Evolutionary conservation across 768 basidiomycete species (phyloP).

Genomic region (Lactarius trivialis): DNA sequence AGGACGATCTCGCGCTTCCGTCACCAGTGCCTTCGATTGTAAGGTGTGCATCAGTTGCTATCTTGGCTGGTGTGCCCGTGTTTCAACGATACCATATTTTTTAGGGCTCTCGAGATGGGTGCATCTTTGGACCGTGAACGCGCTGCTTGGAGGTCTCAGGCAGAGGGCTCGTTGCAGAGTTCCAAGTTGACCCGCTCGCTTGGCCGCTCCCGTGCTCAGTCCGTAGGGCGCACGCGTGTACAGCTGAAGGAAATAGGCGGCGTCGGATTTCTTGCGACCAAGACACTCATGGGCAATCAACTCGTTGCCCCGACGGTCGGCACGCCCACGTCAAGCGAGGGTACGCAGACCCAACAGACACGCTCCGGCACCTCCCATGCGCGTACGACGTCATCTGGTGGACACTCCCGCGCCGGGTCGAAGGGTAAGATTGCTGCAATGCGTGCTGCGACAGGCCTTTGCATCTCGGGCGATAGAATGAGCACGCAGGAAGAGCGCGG

Average conservation of each 20-base stretch:
- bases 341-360: conserved; percentile 30
- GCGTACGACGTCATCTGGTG: conserved; percentile 25
- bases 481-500: conserved; percentile 10
- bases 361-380: conserved; percentile 29
- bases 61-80: not conserved
- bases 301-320: conserved; percentile 41
- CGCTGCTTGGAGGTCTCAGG: conserved; percentile 58
- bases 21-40: conserved; percentile 54
- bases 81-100: not conserved
- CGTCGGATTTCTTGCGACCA: conserved; percentile 58
- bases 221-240: conserved; percentile 35
- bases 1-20: conserved; percentile 51
- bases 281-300: conserved; percentile 63
- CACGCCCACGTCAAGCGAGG: conserved; percentile 20
- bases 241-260: conserved; percentile 29
- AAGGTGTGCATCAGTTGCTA: conserved; percentile 30
- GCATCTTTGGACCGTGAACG: conserved; percentile 56
- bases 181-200: conserved; percentile 48
- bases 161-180: conserved; percentile 58
- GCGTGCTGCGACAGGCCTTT: conserved; percentile 28
- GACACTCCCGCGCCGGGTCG: conserved; percentile 35
- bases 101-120: conserved; percentile 63
- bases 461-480: conserved; percentile 25
- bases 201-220: conserved; percentile 58
- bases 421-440: conserved; percentile 34